phyloP scores from a whole-genome alignment of 352 stramenopile species.

The Phytopythium cucurbitacearum region DNA sequence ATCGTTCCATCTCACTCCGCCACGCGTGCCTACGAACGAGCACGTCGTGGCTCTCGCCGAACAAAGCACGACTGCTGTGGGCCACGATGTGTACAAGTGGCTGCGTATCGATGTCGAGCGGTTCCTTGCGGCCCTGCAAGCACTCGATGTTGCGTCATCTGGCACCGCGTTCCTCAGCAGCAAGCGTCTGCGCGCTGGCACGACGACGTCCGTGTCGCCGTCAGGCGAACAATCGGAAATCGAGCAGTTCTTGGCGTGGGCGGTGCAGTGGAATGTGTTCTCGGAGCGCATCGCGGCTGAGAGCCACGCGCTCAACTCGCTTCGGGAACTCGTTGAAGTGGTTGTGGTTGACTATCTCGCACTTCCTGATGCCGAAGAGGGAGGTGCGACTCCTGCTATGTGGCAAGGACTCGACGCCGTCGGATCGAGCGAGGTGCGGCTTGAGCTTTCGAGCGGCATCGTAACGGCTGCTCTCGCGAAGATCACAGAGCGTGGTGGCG shows the following conservation, averaged over 20 bases:
- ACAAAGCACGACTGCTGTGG: constrained; percentile 47
- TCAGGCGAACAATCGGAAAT: constrained; percentile 30
- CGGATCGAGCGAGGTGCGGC: constrained; percentile 47
- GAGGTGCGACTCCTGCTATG: constrained; percentile 28
- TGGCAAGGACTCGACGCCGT: constrained; percentile 61
- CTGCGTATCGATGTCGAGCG: constrained; percentile 73
- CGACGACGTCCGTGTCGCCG: constrained; percentile 20
- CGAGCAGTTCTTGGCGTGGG: constrained; percentile 67
- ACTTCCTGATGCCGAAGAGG: constrained; percentile 18
- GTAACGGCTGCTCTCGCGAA: constrained; percentile 58
- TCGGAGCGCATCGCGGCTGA: constrained; percentile 79
- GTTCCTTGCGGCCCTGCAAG: constrained; percentile 61
- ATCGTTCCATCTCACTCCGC: constrained; percentile 57
- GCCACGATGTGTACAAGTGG: constrained; percentile 72
- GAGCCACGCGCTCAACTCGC: constrained; percentile 72
- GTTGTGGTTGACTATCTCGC: constrained; percentile 73
- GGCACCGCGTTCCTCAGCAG: constrained; percentile 10
- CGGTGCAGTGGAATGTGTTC: constrained; percentile 82
- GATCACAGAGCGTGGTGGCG: constrained; percentile 19
- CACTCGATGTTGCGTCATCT: constrained; percentile 44
- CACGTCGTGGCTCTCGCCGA: constrained; percentile 68
- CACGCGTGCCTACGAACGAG: constrained; percentile 59
- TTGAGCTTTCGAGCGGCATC: constrained; percentile 63
- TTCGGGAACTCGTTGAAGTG: constrained; percentile 74
- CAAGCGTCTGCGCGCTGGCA: constrained; percentile 7